phyloP scores from a whole-genome alignment of 116 monocot genomes.

The Phalaenopsis hybrid region DNA sequence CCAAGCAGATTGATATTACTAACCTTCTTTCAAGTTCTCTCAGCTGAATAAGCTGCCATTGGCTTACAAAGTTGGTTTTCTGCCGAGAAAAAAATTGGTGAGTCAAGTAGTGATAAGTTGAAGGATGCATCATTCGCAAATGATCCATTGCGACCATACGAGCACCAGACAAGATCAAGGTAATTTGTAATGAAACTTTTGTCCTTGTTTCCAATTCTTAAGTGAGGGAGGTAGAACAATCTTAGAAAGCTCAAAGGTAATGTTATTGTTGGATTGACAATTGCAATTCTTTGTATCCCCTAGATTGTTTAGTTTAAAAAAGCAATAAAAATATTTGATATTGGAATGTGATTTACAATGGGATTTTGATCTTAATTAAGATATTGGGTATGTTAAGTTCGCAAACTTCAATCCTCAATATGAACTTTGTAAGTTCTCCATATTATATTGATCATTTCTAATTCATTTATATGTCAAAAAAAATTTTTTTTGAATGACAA shows the following conservation, averaged over 20 bases:
- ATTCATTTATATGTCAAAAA: neutral
- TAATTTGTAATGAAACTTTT: slow-evolving; percentile 27
- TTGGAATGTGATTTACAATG: neutral
- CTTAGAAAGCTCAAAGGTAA: slow-evolving; percentile 48
- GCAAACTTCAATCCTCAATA: slow-evolving; percentile 50
- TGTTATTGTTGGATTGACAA: slow-evolving; percentile 58
- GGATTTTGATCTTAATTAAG: slow-evolving; percentile 1
- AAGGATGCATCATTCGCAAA: slow-evolving; percentile 47
- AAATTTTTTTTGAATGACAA: too few relatives aligned
- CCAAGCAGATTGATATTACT: neutral
- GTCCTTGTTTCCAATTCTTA: slow-evolving; percentile 42
- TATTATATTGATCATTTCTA: too few relatives aligned
- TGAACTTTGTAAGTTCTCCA: slow-evolving; percentile 57
- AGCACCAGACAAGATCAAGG: slow-evolving; percentile 31
- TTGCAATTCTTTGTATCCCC: slow-evolving; percentile 63
- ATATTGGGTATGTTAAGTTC: slow-evolving; percentile 68
- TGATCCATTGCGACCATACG: slow-evolving; percentile 42
- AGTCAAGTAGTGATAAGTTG: slow-evolving; percentile 18
- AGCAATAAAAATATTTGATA: neutral
- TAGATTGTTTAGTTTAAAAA: slow-evolving; percentile 12
- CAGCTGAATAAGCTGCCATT: neutral
- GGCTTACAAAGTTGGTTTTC: slow-evolving; percentile 33
- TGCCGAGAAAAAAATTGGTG: slow-evolving; percentile 24
- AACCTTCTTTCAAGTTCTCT: slow-evolving; percentile 1
- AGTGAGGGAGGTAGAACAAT: slow-evolving; percentile 44